Evolutionary conservation across 306 rosid species (phyloP).

Genomic region (Sicyos baderoa): DNA sequence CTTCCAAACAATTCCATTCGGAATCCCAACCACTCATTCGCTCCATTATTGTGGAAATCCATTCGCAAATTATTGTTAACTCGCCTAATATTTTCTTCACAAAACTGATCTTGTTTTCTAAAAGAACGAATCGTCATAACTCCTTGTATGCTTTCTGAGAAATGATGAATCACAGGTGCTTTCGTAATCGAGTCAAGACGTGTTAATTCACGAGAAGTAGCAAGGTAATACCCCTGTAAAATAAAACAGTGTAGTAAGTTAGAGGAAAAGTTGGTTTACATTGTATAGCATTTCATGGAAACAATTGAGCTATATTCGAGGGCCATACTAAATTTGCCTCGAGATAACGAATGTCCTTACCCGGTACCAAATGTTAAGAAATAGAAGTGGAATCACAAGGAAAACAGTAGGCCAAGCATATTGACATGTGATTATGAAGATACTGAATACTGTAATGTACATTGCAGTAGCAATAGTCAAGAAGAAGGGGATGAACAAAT

Average conservation of each 20-base stretch:
- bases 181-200: conserved; percentile 62
- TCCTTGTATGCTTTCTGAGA: conserved; percentile 63
- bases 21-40: conserved; percentile 73
- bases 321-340: background rate
- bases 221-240: conserved; percentile 61
- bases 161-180: conserved; percentile 75
- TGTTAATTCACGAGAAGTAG: conserved; percentile 66
- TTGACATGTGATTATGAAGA: conserved; percentile 63
- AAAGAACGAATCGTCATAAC: conserved; percentile 61
- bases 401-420: conserved; percentile 84
- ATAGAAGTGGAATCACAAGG: conserved; percentile 71
- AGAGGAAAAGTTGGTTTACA: background rate
- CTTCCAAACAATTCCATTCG: conserved; percentile 63
- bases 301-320: background rate
- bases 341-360: conserved; percentile 31
- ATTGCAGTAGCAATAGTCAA: conserved; percentile 43
- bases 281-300: background rate
- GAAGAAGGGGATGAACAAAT: conserved; percentile 60
- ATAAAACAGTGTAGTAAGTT: background rate
- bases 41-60: conserved; percentile 60
- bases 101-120: conserved; percentile 47
- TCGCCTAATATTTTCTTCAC: conserved; percentile 30
- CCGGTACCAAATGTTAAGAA: conserved; percentile 92
- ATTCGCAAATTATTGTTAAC: conserved; percentile 56
- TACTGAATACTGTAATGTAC: conserved; percentile 74